Conservation (phyloP, 495 filamentous ascomycete species). For the Beverwykella pulmonaria region DNA sequence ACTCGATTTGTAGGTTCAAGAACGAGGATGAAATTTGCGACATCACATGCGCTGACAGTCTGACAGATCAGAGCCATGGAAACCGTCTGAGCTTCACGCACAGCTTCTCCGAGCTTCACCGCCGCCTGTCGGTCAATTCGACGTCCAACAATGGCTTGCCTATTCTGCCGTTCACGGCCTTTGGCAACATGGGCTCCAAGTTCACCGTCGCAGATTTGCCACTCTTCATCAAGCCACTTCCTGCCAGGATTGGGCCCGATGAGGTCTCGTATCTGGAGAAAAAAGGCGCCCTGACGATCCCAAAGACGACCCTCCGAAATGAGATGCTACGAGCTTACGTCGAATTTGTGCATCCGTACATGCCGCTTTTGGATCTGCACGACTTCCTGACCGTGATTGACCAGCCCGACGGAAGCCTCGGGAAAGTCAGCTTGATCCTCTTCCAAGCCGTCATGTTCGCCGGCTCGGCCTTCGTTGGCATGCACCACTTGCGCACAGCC, state of each 20-base stretch:
- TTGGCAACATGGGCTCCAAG: conserved; percentile 29
- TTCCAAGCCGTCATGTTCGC: conserved; percentile 85
- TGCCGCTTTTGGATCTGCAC: conserved; percentile 80
- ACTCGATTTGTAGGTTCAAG: conserved; percentile 60
- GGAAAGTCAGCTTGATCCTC: conserved; percentile 72
- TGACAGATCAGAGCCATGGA: conserved; percentile 40
- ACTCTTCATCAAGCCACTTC: conserved; percentile 72
- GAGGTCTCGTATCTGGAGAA: conserved; percentile 73
- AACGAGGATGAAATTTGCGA: conserved; percentile 7
- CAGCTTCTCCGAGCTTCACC: conserved; percentile 33
- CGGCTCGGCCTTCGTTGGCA: conserved; percentile 75
- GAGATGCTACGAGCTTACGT: conserved; percentile 74
- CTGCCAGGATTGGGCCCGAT: conserved; percentile 66
- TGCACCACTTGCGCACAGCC: conserved; percentile 65
- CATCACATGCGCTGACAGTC: conserved; percentile 37
- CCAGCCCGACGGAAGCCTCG: conserved; percentile 64
- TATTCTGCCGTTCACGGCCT: conserved; percentile 32
- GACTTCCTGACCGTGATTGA: conserved; percentile 71
- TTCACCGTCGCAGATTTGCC: conserved; percentile 54
- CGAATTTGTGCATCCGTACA: conserved; percentile 84
- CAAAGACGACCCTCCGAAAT: conserved; percentile 66
- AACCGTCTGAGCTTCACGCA: conserved; percentile 29
- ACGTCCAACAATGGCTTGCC: conserved; percentile 24
- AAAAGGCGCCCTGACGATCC: conserved; percentile 76
- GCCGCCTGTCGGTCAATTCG: conserved; percentile 36